Conservation (phyloP, 306 rosid species). For the Fragaria vesca region DNA sequence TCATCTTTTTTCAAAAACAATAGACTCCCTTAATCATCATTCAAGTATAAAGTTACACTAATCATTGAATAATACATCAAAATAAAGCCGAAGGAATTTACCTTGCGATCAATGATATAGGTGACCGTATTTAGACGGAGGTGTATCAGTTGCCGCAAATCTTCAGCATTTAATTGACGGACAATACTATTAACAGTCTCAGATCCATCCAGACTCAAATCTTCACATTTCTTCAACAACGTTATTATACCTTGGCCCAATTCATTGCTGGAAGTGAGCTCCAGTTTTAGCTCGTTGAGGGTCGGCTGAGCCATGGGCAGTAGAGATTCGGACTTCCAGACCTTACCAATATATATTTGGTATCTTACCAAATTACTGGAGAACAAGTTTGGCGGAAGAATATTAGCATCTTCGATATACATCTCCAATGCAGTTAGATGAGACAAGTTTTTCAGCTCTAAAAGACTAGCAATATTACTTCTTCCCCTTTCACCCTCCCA, state of each 20-base stretch:
- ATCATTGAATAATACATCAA: not conserved
- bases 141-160: not conserved
- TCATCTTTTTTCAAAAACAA: too few species aligned
- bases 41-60: too few species aligned
- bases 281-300: not conserved
- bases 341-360: not conserved
- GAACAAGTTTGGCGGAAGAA: not conserved
- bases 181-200: not conserved
- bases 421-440: not conserved
- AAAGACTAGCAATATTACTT: slow-evolving; percentile 11
- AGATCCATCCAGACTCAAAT: not conserved
- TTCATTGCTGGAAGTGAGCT: not conserved
- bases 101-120: not conserved
- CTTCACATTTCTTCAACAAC: not conserved
- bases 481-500: not conserved
- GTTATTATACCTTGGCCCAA: not conserved
- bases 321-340: not conserved
- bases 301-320: not conserved
- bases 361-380: not conserved
- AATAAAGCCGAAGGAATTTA: too few species aligned
- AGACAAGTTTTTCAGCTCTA: not conserved
- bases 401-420: not conserved
- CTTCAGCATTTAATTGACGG: not conserved
- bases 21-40: too few species aligned
- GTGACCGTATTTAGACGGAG: not conserved